These are phyloP conservation scores for Ceratocystis diversiconidia DNA, from an alignment of 2,329 filamentous ascomycete genomes.

Conservation along the genomic window DNA sequence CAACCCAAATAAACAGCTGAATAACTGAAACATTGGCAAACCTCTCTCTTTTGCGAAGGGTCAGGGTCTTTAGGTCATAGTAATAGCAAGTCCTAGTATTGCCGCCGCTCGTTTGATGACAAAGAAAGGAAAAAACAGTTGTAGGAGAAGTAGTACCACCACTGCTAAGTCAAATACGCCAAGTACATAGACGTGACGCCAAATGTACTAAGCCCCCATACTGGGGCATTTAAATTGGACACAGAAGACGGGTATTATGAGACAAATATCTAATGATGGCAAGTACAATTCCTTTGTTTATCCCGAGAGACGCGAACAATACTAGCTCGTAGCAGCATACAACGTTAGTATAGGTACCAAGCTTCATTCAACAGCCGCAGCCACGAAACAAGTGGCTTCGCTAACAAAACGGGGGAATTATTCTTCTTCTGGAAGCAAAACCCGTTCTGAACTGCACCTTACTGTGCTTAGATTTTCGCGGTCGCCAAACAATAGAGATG, in stretches of 20 bases:
- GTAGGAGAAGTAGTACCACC: not conserved
- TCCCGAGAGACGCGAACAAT: not conserved
- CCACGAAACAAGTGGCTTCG: not conserved
- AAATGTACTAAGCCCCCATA: not conserved
- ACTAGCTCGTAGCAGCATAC: not conserved
- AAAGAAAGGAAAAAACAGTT: no score
- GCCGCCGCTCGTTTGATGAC: no score
- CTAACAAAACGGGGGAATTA: not conserved
- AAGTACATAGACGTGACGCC: not conserved
- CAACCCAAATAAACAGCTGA: no score
- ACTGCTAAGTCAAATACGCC: not conserved
- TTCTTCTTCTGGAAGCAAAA: not conserved
- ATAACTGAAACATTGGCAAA: no score
- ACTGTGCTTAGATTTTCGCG: not conserved
- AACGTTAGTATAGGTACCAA: no score
- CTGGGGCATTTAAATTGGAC: not conserved
- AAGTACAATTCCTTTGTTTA: not conserved
- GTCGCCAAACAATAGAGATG: not conserved
- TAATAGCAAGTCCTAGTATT: no score
- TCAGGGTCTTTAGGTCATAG: no score
- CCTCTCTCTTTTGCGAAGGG: no score
- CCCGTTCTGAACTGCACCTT: not conserved
- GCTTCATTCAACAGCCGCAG: not conserved
- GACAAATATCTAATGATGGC: not conserved
- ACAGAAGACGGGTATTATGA: not conserved